Evolutionary conservation across 305 asterid species (phyloP), one percentile per base, ranked within the genome.

Genomic region (Fraxinus albicans): DNA sequence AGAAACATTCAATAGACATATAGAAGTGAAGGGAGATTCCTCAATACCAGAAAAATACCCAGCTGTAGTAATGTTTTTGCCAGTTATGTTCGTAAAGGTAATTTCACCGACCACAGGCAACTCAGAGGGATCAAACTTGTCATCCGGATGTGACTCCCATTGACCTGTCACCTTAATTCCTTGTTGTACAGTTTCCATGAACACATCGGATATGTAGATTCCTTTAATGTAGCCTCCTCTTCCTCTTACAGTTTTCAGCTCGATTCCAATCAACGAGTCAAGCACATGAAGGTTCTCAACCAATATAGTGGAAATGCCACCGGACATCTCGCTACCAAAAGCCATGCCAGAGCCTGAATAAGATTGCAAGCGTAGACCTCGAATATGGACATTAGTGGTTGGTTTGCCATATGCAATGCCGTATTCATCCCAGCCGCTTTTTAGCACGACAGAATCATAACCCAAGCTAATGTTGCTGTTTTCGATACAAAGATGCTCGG

Each of bases 341-440:
- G 97, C 98, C 6, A 97, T 73, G 1, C 91, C 97, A 1, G 98
- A 84, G 33, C 99, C 98, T 0, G 87, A 80, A 33, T 88, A 85
- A 3, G 98, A 93, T 69, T 86, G 91, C 31, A 95, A 83, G 15
- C 77, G 89, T 33, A 85, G 85, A 79, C 81, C 87, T 40, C 94
- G 87, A 17, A 97, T 76, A 70, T 95, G 98, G 83, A 95, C 94
- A 23, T 84, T 81, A 15, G 89, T 79, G 23, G 97, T 91, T 4
- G 98, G 88, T 87, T 81, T 89, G 80, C 82, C 87, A 47, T 89
- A 97, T 19, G 93, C 79, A 47, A 97, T 94, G 9, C 98, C 99
- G 77, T 97, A 95, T 84, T 97, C 98, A 44, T 97, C 99, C 99
- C 99, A 97, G 35, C 99, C 99, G 76, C 98, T 95, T 87, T 95